Conservation (phyloP, 176 grass and related monocot genomes). For the Oryza glumipatula region DNA sequence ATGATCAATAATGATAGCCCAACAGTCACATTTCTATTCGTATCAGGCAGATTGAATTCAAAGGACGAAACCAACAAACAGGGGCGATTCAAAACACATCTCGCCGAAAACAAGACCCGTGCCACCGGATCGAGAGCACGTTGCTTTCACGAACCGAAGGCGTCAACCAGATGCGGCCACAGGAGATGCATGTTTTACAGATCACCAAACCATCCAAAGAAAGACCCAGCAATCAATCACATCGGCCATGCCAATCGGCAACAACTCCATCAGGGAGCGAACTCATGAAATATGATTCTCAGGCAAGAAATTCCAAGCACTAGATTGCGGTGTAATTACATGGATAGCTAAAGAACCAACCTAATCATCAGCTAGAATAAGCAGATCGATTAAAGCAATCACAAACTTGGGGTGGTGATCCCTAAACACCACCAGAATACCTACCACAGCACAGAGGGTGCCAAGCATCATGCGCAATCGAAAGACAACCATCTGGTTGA, state of each 20-base stretch:
- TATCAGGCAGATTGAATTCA: constrained; percentile 6
- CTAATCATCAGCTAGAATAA: constrained; percentile 45
- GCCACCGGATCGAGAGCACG: constrained; percentile 1
- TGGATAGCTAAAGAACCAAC: constrained; percentile 45
- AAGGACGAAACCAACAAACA: neutral
- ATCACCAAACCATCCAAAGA: constrained; percentile 6
- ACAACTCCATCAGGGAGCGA: neutral
- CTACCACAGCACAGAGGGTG: neutral
- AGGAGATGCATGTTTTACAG: constrained; percentile 7
- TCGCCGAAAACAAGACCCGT: constrained; percentile 31
- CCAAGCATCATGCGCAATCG: neutral
- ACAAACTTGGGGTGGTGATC: constrained; percentile 36
- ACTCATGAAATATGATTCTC: neutral
- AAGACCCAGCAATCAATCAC: constrained; percentile 5
- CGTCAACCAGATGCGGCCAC: neutral
- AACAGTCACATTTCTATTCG: constrained; percentile 13
- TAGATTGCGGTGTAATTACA: constrained; percentile 52
- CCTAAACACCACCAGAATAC: constrained; percentile 50
- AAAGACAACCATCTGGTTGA: constrained; percentile 44
- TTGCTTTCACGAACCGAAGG: constrained; percentile 16
- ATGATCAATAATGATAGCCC: neutral
- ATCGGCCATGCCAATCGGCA: neutral
- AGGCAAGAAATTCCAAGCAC: constrained; percentile 6
- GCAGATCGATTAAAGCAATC: constrained; percentile 46
- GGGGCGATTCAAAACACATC: neutral